A percentile compares a stretch with the other conserved stretches of the same genome.
Evolutionary conservation across 1,284 basidiomycete genomes (phyloP).

Genomic region (Ganoderma boninense): DNA sequence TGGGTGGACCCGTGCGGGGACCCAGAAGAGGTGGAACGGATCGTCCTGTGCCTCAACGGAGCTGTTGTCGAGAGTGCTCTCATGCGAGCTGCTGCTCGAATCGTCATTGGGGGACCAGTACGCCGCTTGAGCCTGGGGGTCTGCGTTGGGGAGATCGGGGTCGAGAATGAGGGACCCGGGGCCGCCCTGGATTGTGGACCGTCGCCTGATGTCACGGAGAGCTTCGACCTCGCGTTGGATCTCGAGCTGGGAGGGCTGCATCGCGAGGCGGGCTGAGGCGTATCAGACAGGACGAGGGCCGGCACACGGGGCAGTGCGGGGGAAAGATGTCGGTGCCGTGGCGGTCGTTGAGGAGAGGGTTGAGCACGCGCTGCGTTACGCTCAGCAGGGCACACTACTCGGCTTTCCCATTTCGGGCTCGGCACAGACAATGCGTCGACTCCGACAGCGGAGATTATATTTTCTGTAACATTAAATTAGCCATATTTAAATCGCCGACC

Average conservation of each 20-base stretch:
- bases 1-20: constrained; percentile 94
- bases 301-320: constrained; percentile 11
- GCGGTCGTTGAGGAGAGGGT: constrained; percentile 24
- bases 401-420: constrained; percentile 14
- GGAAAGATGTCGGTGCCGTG: constrained; percentile 23
- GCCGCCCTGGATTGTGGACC: constrained; percentile 75
- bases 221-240: constrained; percentile 89
- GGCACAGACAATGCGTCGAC: constrained; percentile 2
- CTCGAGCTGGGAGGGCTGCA: constrained; percentile 84
- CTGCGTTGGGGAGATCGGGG: constrained; percentile 83
- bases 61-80: constrained; percentile 28
- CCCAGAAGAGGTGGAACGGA: constrained; percentile 94
- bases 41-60: constrained; percentile 55
- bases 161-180: constrained; percentile 85
- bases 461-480: background rate
- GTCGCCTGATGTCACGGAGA: constrained; percentile 81
- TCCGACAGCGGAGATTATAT: background rate
- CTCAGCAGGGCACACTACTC: constrained; percentile 5
- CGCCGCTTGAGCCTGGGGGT: constrained; percentile 58
- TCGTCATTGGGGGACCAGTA: constrained; percentile 58
- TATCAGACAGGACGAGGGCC: constrained; percentile 9
- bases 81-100: constrained; percentile 50
- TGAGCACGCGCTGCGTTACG: constrained; percentile 11
- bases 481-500: background rate
- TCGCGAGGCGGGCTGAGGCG: constrained; percentile 35